phyloP scores from a whole-genome alignment of 176 grass and related monocot genomes.

The Juncus effusus region DNA sequence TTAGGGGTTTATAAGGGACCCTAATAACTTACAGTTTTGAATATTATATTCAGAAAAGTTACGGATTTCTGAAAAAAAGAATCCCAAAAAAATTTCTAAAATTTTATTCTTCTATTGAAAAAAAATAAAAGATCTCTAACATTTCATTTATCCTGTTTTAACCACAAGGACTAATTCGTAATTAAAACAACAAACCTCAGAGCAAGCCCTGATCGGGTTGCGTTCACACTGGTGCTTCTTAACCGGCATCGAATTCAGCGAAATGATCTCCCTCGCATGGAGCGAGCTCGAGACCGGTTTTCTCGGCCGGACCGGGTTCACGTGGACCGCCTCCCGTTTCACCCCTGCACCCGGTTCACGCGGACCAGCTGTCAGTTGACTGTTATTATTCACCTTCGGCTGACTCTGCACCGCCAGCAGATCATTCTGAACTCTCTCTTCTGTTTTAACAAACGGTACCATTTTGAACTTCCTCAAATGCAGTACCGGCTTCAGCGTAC shows the following conservation, averaged over 20 bases:
- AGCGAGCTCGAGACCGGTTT: constrained; percentile 63
- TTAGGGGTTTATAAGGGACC: too few relatives aligned
- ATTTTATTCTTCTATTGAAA: too few relatives aligned
- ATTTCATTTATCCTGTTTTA: too few relatives aligned
- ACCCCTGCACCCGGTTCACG: constrained; percentile 25
- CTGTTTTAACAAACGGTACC: constrained; percentile 61
- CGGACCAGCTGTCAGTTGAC: too few relatives aligned
- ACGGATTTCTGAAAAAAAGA: too few relatives aligned
- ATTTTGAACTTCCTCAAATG: constrained; percentile 71
- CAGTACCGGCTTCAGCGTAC: constrained; percentile 77
- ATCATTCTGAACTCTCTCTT: constrained; percentile 29
- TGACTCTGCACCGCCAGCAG: background rate
- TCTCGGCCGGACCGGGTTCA: constrained; percentile 47
- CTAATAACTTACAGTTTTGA: too few relatives aligned
- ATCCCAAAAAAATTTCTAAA: too few relatives aligned
- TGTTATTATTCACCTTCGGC: background rate
- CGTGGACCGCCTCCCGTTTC: constrained; percentile 52
- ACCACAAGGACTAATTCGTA: too few relatives aligned
- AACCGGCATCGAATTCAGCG: constrained; percentile 87
- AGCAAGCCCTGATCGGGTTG: constrained; percentile 69
- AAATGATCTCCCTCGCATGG: constrained; percentile 58
- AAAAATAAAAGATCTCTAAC: too few relatives aligned
- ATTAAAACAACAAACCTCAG: constrained; percentile 44
- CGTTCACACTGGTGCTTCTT: constrained; percentile 94
- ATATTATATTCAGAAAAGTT: too few relatives aligned